Conservation (phyloP, 352 stramenopile genomes). For the Thalassiosira delicatula region DNA sequence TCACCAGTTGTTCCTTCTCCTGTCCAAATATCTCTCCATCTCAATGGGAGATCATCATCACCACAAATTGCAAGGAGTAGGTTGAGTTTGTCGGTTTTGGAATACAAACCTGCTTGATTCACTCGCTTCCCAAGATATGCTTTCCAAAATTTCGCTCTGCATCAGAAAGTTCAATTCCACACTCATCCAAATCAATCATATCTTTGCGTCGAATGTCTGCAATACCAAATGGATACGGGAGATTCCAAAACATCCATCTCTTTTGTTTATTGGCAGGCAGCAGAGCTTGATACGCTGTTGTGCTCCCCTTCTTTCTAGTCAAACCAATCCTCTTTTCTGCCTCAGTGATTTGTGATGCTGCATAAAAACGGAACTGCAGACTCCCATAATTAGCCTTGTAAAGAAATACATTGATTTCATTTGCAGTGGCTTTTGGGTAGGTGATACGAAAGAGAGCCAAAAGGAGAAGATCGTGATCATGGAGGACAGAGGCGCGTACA, state of each 20-base stretch:
- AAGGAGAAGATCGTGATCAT: not conserved
- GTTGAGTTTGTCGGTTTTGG: not conserved
- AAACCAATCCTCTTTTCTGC: slow-evolving; percentile 21
- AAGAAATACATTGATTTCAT: slow-evolving; percentile 32
- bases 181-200: slow-evolving; percentile 30
- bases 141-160: slow-evolving; percentile 15
- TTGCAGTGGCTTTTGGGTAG: slow-evolving; percentile 5
- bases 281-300: slow-evolving; percentile 23
- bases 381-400: slow-evolving; percentile 16
- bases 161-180: slow-evolving; percentile 2
- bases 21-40: slow-evolving; percentile 14
- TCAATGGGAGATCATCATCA: not conserved
- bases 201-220: slow-evolving; percentile 11
- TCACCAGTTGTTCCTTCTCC: not conserved
- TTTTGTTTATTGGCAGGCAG: slow-evolving; percentile 3
- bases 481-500: too few species aligned
- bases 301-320: slow-evolving; percentile 9
- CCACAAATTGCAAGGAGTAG: slow-evolving; percentile 19
- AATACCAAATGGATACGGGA: slow-evolving; percentile 17
- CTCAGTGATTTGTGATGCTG: slow-evolving; percentile 13
- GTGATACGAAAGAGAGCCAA: slow-evolving; percentile 11
- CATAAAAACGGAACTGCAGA: slow-evolving; percentile 13
- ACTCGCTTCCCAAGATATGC: not conserved
- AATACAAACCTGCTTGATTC: not conserved
- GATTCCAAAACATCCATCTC: slow-evolving; percentile 17